Conservation (phyloP, 768 basidiomycete genomes). For the Auriscalpium vulgare region DNA sequence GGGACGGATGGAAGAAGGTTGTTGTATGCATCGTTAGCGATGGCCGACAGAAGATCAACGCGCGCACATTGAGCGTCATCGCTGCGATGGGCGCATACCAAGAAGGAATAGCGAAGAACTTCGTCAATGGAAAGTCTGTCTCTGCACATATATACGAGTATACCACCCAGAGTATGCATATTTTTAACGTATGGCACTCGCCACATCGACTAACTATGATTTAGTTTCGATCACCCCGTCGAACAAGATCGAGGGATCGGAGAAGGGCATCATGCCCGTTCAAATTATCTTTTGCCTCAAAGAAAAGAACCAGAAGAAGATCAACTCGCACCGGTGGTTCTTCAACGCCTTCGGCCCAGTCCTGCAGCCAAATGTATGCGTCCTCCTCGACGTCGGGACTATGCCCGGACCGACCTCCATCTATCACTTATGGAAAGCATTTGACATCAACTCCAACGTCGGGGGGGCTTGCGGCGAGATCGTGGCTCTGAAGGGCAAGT, state of each 20-base stretch:
- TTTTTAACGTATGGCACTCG: too few species aligned
- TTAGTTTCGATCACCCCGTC: constrained; percentile 75
- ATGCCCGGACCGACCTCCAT: constrained; percentile 84
- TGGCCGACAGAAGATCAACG: constrained; percentile 79
- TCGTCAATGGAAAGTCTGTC: constrained; percentile 77
- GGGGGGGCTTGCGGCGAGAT: constrained; percentile 97
- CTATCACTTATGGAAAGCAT: constrained; percentile 93
- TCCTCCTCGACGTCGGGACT: constrained; percentile 82
- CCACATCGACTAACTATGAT: constrained; percentile 76
- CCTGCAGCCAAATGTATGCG: constrained; percentile 86
- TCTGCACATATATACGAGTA: constrained; percentile 90
- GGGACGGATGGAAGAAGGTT: constrained; percentile 98
- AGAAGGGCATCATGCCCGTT: constrained; percentile 78
- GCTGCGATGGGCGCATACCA: constrained; percentile 94
- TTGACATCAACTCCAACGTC: constrained; percentile 86
- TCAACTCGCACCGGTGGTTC: constrained; percentile 93
- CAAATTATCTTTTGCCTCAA: constrained; percentile 91
- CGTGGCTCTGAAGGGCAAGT: constrained; percentile 84
- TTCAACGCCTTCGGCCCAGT: constrained; percentile 85
- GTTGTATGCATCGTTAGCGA: constrained; percentile 90
- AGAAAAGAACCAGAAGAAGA: constrained; percentile 93
- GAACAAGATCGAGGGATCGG: constrained; percentile 73
- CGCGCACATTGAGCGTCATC: constrained; percentile 74
- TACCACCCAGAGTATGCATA: constrained; percentile 85
- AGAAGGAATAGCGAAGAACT: constrained; percentile 84